Evolutionary conservation across 371 early-diverging fungal genomes (phyloP).

Genomic region (Actinomucor elegans): DNA sequence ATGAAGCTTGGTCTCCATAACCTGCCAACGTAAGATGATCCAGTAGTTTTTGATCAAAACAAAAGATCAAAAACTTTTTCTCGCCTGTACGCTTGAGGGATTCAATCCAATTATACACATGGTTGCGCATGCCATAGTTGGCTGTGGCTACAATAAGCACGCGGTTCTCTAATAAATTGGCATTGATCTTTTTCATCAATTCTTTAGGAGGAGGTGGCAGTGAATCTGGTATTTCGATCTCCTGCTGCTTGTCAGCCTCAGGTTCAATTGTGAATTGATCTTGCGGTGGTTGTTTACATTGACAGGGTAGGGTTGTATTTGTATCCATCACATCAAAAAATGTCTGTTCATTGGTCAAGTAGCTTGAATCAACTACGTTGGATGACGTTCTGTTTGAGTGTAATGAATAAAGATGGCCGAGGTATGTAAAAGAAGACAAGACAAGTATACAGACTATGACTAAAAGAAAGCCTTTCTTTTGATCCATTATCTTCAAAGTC

Average conservation of each 20-base stretch:
- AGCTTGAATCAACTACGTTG: constrained; percentile 3
- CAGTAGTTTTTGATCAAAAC: constrained; percentile 41
- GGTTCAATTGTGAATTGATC: neutral
- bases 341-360: constrained; percentile 14
- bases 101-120: constrained; percentile 53
- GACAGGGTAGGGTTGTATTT: neutral
- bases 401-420: constrained; percentile 1
- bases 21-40: constrained; percentile 32
- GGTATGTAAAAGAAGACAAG: constrained; percentile 5
- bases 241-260: neutral
- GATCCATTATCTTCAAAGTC: neutral
- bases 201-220: constrained; percentile 26
- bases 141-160: constrained; percentile 42
- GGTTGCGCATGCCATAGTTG: constrained; percentile 50
- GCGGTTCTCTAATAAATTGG: constrained; percentile 30
- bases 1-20: constrained; percentile 28
- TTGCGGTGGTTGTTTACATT: neutral
- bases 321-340: constrained; percentile 8
- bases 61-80: constrained; percentile 42
- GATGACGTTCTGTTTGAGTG: neutral
- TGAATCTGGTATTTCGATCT: constrained; percentile 24
- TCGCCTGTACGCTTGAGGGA: constrained; percentile 37
- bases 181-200: constrained; percentile 34
- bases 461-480: constrained; percentile 11
- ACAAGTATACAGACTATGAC: neutral